A percentile compares a stretch with the other conserved stretches of the same genome.
Evolutionary conservation across 169 alveolate species (phyloP).

Genomic region (Cryptosporidium sp.): DNA sequence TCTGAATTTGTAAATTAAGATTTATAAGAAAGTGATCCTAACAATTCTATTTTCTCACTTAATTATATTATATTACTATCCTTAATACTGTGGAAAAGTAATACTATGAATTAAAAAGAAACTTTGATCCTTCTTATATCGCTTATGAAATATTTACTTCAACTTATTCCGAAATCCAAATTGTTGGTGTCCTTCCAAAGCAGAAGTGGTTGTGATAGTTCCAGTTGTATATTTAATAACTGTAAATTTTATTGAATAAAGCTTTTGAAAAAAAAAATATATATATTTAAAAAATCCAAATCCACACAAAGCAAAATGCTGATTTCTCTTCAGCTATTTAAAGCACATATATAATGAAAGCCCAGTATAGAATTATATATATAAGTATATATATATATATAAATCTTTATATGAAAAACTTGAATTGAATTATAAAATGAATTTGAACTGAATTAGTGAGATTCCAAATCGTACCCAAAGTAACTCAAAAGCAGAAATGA

Average conservation of each 20-base stretch:
- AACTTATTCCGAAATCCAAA: not conserved
- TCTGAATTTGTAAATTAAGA: not conserved
- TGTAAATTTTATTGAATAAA: not conserved
- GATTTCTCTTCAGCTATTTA: conserved; percentile 1
- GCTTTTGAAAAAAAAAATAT: not conserved
- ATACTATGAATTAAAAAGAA: too few species aligned
- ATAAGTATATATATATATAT: not conserved
- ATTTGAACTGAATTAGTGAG: conserved; percentile 4
- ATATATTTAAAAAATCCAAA: conserved; percentile 10
- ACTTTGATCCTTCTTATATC: not conserved
- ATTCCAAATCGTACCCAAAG: not conserved
- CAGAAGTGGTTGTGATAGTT: not conserved
- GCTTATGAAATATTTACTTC: not conserved
- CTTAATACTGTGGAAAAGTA: not conserved
- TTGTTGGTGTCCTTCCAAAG: not conserved
- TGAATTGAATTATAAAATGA: conserved; percentile 14
- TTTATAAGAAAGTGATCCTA: not conserved
- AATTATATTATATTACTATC: not conserved
- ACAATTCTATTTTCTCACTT: not conserved
- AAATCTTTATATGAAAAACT: not conserved
- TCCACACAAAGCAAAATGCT: conserved; percentile 20
- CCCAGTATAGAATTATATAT: not conserved
- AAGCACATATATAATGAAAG: conserved; percentile 9
- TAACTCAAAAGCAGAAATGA: not conserved
- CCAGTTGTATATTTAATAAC: not conserved